Evolutionary conservation across 768 basidiomycete species (phyloP).

Genomic region (Nevesoporus exiguus): DNA sequence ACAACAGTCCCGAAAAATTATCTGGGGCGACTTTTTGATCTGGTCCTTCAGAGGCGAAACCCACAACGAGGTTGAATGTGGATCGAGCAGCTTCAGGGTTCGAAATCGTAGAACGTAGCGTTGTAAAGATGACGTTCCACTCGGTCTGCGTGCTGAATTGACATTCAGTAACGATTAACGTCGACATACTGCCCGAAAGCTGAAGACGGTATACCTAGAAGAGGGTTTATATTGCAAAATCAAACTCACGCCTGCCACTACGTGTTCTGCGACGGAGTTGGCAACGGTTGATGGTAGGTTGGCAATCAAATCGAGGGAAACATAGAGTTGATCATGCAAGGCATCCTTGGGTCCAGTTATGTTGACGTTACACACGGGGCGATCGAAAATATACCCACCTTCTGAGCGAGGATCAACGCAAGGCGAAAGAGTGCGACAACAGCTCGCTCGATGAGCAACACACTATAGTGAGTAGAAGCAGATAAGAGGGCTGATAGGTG

Average conservation of each 20-base stretch:
- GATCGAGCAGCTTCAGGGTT: conserved; percentile 85
- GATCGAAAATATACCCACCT: conserved; percentile 43
- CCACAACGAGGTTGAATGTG: conserved; percentile 75
- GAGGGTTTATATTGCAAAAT: conserved; percentile 76
- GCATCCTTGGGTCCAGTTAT: conserved; percentile 47
- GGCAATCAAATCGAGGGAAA: conserved; percentile 88
- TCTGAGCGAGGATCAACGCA: conserved; percentile 77
- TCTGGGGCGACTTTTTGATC: conserved; percentile 64
- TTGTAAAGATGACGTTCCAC: conserved; percentile 89
- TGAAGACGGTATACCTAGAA: conserved; percentile 43
- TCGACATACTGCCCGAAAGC: background rate
- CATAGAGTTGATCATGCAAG: conserved; percentile 89
- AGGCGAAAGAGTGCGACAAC: conserved; percentile 85
- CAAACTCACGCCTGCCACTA: conserved; percentile 75
- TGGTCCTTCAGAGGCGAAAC: conserved; percentile 60
- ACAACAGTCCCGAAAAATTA: conserved; percentile 76
- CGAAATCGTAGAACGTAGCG: conserved; percentile 79
- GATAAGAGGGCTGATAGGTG: conserved; percentile 82
- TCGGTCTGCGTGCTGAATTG: conserved; percentile 78
- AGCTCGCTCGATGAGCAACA: conserved; percentile 89
- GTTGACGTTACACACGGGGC: background rate
- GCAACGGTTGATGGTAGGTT: conserved; percentile 74
- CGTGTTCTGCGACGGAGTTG: conserved; percentile 85
- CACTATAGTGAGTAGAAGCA: conserved; percentile 76
- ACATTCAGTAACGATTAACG: conserved; percentile 5